These are phyloP conservation scores for Phellinidium pouzarii DNA, from an alignment of 1,284 basidiomycete genomes.

Conservation along the genomic window DNA sequence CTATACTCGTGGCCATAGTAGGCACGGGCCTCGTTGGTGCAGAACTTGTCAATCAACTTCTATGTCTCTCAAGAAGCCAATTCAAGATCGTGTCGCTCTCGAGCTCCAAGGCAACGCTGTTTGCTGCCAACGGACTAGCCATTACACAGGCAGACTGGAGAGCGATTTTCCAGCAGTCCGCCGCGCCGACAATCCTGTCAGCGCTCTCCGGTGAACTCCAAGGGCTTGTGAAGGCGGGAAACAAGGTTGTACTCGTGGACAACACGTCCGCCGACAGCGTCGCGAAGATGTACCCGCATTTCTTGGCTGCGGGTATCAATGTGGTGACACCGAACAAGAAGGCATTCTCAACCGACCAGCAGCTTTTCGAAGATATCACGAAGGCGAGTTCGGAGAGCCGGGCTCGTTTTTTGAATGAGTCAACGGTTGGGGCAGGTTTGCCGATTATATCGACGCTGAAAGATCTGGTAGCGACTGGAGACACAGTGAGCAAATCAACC, in stretches of 20 bases:
- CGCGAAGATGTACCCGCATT: conserved; percentile 78
- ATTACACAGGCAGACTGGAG: conserved; percentile 30
- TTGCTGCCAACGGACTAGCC: conserved; percentile 46
- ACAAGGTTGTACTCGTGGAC: conserved; percentile 81
- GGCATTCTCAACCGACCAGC: conserved; percentile 76
- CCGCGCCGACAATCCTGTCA: conserved; percentile 30
- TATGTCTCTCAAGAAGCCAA: conserved; percentile 54
- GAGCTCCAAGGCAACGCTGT: conserved; percentile 65
- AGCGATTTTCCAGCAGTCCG: conserved; percentile 21
- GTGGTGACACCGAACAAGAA: conserved; percentile 99
- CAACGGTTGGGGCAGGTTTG: conserved; percentile 93
- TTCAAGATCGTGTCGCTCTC: conserved; percentile 74
- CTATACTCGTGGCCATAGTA: conserved; percentile 60
- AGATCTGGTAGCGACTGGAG: conserved; percentile 88
- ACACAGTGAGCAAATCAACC: conserved; percentile 50
- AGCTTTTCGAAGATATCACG: conserved; percentile 69
- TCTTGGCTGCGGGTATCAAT: conserved; percentile 75
- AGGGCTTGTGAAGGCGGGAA: conserved; percentile 37
- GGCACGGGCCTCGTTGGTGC: conserved; percentile 86
- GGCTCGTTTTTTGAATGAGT: conserved; percentile 79
- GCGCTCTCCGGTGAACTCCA: conserved; percentile 41
- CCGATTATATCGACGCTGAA: conserved; percentile 90
- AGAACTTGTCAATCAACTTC: conserved; percentile 77
- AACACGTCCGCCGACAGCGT: conserved; percentile 88
- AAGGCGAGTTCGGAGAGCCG: conserved; percentile 48